Conservation (phyloP, 1,284 basidiomycete species). For the Clitocybe nebularis region DNA sequence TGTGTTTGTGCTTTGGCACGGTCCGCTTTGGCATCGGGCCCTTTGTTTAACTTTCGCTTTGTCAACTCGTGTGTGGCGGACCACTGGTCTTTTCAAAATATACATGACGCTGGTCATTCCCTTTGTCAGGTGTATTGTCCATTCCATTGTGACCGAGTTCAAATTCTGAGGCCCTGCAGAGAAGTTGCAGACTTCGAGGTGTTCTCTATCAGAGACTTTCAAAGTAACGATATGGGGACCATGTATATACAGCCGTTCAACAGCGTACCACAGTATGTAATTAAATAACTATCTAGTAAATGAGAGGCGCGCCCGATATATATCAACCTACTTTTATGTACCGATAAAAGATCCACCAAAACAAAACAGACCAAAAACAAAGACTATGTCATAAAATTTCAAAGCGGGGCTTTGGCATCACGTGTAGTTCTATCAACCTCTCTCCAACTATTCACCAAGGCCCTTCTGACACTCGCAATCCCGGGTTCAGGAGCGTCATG, state of each 20-base stretch:
- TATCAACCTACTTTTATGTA: background rate
- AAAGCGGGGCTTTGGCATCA: constrained; percentile 15
- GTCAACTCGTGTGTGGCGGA: background rate
- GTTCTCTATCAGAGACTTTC: too few species aligned
- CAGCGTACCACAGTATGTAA: too few species aligned
- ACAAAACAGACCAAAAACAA: background rate
- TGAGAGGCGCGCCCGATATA: background rate
- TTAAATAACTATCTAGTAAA: background rate
- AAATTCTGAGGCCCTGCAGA: too few species aligned
- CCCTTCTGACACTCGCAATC: constrained; percentile 46
- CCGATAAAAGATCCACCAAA: background rate
- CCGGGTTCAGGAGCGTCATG: constrained; percentile 34
- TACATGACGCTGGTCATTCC: too few species aligned
- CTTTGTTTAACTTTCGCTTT: background rate
- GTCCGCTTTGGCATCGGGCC: background rate
- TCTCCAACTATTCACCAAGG: constrained; percentile 53
- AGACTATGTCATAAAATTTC: background rate
- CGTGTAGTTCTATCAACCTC: constrained; percentile 41
- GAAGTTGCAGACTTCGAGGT: too few species aligned
- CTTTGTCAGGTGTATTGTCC: too few species aligned
- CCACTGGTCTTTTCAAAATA: too few species aligned
- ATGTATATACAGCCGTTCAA: too few species aligned
- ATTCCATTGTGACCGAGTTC: too few species aligned
- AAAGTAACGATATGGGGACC: too few species aligned
- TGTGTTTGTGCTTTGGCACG: background rate